Base-by-base conservation (phyloP, 148 eudicot species). In the Arctostaphylos glauca region DNA sequence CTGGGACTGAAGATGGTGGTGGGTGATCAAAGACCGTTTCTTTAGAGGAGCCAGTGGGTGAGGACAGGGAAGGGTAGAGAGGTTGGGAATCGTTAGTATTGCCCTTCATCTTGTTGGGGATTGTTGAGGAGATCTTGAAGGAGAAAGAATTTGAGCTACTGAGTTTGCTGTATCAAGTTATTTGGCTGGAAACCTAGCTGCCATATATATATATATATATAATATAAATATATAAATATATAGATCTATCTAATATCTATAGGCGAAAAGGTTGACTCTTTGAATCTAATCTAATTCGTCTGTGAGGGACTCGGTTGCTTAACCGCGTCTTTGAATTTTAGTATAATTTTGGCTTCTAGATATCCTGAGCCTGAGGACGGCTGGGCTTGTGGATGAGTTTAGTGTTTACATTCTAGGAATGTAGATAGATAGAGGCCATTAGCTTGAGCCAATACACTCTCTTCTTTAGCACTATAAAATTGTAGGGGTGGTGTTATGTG, bases 21-120 rank as follows among this genome's bases (percentile, higher is more conserved):
- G 48, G 53, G 8, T 74, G 52, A n/a, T 9, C 53, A 3, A 19
- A 5, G 48, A 43, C 10, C 4, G 76, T 47, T 44, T 19, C 14
- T 74, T 74, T 9, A 74, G 54, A 18, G 9, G 53, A 66, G 71
- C 3, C 13, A 19, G 77, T 3, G n/a, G 77, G 25, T 8, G 77
- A 47, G 77, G 9, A 74, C 52, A 47, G 6, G 50, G 55, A 52
- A 49, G 47, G 56, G 78, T 74, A 74, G 78, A 18, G 55, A 74
- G 78, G 56, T 52, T 50, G 78, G 77, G 56, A 9, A 48, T 74
- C 43, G 21, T 74, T 10, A 25, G 43, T 25, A 13, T 38, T 3
- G 79, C 60, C 62, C 21, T 76, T 76, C 79, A 76, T 76, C 79
- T 7, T 50, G 54, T 23, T 71, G 21, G 59, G 54, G 41, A 48